Evolutionary conservation across 1,284 basidiomycete species (phyloP).

Genomic region (Thecaphora frezii): DNA sequence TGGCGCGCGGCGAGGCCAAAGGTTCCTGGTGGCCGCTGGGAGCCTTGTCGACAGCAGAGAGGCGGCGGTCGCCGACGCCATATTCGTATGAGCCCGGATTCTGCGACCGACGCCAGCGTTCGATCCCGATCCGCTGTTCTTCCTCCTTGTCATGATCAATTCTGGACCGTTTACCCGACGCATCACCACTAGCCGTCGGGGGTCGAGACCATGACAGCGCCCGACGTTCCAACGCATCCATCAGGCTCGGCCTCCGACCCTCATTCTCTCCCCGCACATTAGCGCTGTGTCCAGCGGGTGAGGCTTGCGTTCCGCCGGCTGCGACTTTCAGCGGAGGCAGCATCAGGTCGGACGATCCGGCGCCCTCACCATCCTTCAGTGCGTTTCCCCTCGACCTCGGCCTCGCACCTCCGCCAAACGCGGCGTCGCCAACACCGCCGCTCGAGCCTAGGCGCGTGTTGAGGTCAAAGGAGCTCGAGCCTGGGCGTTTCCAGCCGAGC

Average conservation of each 20-base stretch:
- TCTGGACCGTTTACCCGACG: neutral
- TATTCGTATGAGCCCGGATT: conserved; percentile 17
- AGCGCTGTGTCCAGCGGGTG: conserved; percentile 5
- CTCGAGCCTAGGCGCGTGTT: conserved; percentile 24
- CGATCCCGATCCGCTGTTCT: conserved; percentile 12
- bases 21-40: neutral
- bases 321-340: conserved; percentile 19
- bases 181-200: conserved; percentile 23
- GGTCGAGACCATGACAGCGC: conserved; percentile 18
- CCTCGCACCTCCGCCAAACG: no score
- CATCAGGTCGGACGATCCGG: conserved; percentile 8
- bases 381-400: neutral
- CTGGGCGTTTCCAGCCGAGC: conserved; percentile 25
- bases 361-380: neutral
- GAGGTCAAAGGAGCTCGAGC: conserved; percentile 18
- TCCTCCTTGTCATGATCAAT: conserved; percentile 6
- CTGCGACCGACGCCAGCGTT: conserved; percentile 13
- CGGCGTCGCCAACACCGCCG: conserved; percentile 4
- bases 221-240: conserved; percentile 4
- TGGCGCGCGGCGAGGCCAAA: conserved; percentile 11
- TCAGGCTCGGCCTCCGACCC: conserved; percentile 7
- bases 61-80: conserved; percentile 15
- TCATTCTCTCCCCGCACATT: neutral
- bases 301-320: conserved; percentile 19
- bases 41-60: conserved; percentile 5